Conservation (phyloP, 768 basidiomycete species). For the Phaeotremella fagi region DNA sequence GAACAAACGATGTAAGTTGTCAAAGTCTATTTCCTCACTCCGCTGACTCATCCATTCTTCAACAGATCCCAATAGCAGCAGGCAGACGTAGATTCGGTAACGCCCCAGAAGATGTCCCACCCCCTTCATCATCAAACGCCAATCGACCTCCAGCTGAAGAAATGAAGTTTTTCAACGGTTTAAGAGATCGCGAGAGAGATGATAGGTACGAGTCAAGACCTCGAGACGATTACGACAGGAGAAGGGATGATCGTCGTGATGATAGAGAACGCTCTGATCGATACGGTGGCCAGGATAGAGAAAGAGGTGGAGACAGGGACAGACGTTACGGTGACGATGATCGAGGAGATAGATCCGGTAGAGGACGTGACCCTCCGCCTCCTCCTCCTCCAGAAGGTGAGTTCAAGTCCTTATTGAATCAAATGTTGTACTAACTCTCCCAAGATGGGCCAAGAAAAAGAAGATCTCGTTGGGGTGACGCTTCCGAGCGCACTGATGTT, state of each 20-base stretch:
- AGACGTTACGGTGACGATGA: conserved; percentile 15
- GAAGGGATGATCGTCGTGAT: conserved; percentile 22
- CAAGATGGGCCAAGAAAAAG: conserved; percentile 86
- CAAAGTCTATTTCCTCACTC: conserved; percentile 6
- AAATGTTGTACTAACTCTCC: conserved; percentile 46
- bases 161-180: conserved; percentile 43
- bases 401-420: conserved; percentile 44
- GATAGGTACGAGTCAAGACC: conserved; percentile 17
- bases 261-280: conserved; percentile 16
- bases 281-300: conserved; percentile 16
- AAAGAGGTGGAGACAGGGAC: conserved; percentile 11
- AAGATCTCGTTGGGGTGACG: conserved; percentile 96
- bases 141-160: conserved; percentile 23
- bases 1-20: conserved; percentile 76
- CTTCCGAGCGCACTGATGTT: conserved; percentile 66
- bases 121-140: conserved; percentile 66
- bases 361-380: conserved; percentile 55
- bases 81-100: conserved; percentile 87
- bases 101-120: conserved; percentile 70
- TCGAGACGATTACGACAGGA: conserved; percentile 9
- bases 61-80: conserved; percentile 62
- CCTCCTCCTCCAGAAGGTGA: conserved; percentile 67
- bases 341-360: conserved; percentile 18
- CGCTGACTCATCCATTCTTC: conserved; percentile 45
- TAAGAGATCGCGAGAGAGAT: conserved; percentile 57